A percentile compares a stretch with the other conserved stretches of the same genome.
Conservation (phyloP, 257 asterid species). For the Scutellaria minor region DNA sequence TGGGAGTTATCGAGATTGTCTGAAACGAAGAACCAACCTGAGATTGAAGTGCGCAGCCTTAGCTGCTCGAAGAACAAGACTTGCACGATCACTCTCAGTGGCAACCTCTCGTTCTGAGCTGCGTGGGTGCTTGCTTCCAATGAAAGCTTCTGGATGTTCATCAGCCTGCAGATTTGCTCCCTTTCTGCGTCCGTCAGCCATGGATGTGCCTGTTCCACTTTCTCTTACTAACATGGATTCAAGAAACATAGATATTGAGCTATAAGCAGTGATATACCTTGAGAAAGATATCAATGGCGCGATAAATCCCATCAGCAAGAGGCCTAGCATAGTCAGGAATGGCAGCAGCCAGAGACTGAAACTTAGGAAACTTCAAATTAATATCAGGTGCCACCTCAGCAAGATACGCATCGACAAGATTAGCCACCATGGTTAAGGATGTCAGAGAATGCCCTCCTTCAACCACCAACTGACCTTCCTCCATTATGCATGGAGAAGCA, state of each 20-base stretch:
- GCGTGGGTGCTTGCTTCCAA: slow-evolving; percentile 93
- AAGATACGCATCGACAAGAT: slow-evolving; percentile 79
- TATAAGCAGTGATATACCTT: slow-evolving; percentile 54
- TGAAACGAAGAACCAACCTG: slow-evolving; percentile 84
- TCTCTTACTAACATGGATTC: too few species aligned
- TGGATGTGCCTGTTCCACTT: slow-evolving; percentile 72
- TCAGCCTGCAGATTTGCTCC: slow-evolving; percentile 78
- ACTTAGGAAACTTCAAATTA: slow-evolving; percentile 73
- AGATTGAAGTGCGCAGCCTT: slow-evolving; percentile 77
- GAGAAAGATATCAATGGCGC: slow-evolving; percentile 84
- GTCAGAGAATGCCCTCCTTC: slow-evolving; percentile 48
- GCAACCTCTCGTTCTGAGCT: slow-evolving; percentile 91
- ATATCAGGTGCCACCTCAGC: slow-evolving; percentile 88
- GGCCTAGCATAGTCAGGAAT: slow-evolving; percentile 92
- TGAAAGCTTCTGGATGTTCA: slow-evolving; percentile 93
- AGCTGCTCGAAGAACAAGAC: slow-evolving; percentile 92
- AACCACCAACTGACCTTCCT: slow-evolving; percentile 54
- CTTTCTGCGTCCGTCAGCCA: slow-evolving; percentile 76
- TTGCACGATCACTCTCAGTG: slow-evolving; percentile 83
- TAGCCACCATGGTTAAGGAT: slow-evolving; percentile 79
- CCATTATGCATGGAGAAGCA: slow-evolving; percentile 62
- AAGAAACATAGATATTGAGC: too few species aligned
- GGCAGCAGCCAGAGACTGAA: slow-evolving; percentile 75
- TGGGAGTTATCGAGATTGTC: slow-evolving; percentile 71
- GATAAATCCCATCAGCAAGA: slow-evolving; percentile 75